Evolutionary conservation across 331 rosid species (phyloP), one percentile per base, ranked within the genome.

Genomic region (Arachis monticola): DNA sequence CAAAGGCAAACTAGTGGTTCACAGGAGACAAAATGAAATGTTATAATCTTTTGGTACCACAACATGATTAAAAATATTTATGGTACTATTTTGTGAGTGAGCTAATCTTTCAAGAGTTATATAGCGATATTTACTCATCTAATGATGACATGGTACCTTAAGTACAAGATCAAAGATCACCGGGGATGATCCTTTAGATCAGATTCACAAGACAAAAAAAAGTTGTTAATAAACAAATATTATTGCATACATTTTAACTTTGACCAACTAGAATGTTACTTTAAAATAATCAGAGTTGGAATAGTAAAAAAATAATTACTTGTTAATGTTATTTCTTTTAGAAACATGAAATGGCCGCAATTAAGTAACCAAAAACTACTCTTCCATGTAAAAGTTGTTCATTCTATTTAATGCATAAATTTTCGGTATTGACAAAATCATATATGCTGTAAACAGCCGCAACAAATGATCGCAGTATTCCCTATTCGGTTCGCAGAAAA

Each of bases 401-500:
- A 47, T 79, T 69, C n/a, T 27, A 62, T 77, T 68, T 66, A 64
- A 62, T 77, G 72, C 17, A 17, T 17, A 17, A 17, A 17, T 17
- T 17, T 32, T 14, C 50, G 9, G 60, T 52, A 67, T 77, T 76
- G 66, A 62, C 69, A 2, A 69, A 72, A 60, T 58, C 38, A 50
- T 35, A 60, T 63, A 72, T 81, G 69, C 50, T 59, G 50, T 62
- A 77, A 69, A 62, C 92, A 94, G 98, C 90, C 95, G 53, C 90
- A 85, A 65, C 90, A 87, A 88, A 84, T 85, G 57, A 35, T 88
- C 64, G 89, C 97, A 69, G 78, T 92, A 35, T 94, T 90, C 68
- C 99, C 96, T 0, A 94, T 92, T 71, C 92, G 90, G 7, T 92
- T 94, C 81, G 86, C 67, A 82, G 97, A 88, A 72, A 77, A 85